These are phyloP conservation scores for Naganishia albida DNA, from an alignment of 1,284 basidiomycete genomes.

Conservation along the genomic window DNA sequence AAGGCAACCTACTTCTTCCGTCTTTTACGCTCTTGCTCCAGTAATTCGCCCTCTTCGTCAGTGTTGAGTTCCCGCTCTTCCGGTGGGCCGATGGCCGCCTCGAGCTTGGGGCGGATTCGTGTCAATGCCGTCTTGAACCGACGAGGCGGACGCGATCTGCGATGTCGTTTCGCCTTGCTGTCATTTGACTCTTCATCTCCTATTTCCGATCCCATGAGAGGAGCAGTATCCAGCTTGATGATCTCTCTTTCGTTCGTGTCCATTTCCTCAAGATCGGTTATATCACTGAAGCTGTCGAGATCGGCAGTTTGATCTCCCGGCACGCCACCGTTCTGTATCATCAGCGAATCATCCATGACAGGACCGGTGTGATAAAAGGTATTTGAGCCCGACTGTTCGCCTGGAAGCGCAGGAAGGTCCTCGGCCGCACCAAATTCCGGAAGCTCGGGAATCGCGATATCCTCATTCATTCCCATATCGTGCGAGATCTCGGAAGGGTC, in stretches of 20 bases:
- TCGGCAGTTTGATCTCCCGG: constrained; percentile 24
- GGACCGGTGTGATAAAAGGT: constrained; percentile 6
- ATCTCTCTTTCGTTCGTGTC: constrained; percentile 33
- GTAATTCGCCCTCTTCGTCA: constrained; percentile 29
- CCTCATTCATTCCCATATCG: constrained; percentile 12
- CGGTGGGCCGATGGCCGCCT: constrained; percentile 30
- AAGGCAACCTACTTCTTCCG: constrained; percentile 27
- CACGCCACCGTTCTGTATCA: constrained; percentile 2
- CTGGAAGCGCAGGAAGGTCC: constrained; percentile 22
- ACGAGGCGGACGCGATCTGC: constrained; percentile 32
- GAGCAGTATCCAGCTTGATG: constrained; percentile 21
- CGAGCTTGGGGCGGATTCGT: constrained; percentile 32
- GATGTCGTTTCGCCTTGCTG: constrained; percentile 26
- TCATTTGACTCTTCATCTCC: constrained; percentile 24
- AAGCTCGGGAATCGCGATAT: constrained; percentile 24
- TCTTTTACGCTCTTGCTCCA: constrained; percentile 33
- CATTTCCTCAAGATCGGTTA: constrained; percentile 31
- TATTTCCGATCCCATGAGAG: constrained; percentile 21
- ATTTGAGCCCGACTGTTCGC: constrained; percentile 6
- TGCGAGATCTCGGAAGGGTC: constrained; percentile 10
- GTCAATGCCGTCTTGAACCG: constrained; percentile 35
- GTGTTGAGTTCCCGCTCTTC: constrained; percentile 24
- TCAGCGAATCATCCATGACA: constrained; percentile 10
- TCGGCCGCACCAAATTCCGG: constrained; percentile 24
- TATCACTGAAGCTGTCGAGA: constrained; percentile 31